Conservation (phyloP, 106 monocot genomes). For the Cymbidium sinense region DNA sequence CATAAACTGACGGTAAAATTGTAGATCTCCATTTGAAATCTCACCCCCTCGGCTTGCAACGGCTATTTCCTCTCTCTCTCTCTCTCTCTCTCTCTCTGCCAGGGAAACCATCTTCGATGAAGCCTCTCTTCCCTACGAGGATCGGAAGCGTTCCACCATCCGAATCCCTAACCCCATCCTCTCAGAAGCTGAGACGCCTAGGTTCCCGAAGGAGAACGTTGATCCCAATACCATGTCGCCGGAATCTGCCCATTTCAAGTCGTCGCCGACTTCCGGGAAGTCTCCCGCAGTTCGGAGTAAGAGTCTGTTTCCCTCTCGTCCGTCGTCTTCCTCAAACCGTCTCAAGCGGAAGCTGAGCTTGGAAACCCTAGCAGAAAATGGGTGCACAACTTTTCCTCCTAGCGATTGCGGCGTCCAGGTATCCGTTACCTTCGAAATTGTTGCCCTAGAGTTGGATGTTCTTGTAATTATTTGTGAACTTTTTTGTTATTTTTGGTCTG, state of each 20-base stretch:
- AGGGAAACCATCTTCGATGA: constrained; percentile 17
- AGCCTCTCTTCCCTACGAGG: constrained; percentile 7
- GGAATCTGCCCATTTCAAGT: constrained; percentile 23
- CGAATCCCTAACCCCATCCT: constrained; percentile 33
- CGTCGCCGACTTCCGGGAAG: constrained; percentile 14
- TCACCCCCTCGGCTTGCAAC: not conserved
- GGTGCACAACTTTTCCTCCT: not conserved
- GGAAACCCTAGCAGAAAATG: constrained; percentile 27
- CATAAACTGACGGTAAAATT: too few species aligned
- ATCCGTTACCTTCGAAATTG: not conserved
- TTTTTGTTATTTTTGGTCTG: not conserved
- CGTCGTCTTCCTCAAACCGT: constrained; percentile 32
- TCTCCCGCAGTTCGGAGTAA: constrained; percentile 27
- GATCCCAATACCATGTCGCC: constrained; percentile 36
- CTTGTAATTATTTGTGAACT: not conserved
- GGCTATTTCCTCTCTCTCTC: not conserved
- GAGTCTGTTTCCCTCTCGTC: constrained; percentile 64
- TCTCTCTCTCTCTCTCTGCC: not conserved
- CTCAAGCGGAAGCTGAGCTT: constrained; percentile 68
- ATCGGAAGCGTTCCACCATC: constrained; percentile 16
- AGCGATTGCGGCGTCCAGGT: constrained; percentile 77
- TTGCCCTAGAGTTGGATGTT: too few species aligned
- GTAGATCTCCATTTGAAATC: too few species aligned
- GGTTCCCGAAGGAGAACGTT: constrained; percentile 69
- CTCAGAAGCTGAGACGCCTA: constrained; percentile 29